Base-by-base conservation (phyloP, 2,329 filamentous ascomycete species). In the Penicillium sp. region DNA sequence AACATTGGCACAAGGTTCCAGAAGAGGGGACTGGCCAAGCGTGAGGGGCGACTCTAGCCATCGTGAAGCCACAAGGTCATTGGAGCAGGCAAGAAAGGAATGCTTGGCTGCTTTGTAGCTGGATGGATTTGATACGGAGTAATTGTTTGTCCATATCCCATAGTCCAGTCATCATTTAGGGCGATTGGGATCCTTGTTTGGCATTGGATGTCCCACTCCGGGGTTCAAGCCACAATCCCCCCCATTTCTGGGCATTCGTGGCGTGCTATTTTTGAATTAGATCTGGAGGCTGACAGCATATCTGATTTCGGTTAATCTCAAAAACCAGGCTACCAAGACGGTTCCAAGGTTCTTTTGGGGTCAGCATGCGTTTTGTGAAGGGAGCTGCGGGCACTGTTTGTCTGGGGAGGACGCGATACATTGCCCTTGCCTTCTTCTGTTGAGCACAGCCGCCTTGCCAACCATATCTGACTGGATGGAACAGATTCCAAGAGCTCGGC, bases 401-500 rank as follows among this genome's bases (percentile, higher is more conserved):
- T 27, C 5, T 8, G 8, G 24, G 8, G 8, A 27, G 4, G 24
- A 6, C 24, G 8, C 8, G 5, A 5, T 27, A 3, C 6, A 5
- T 6, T 27, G 24, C 24, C 24, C 8, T 27, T 8, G 24, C 1
- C 24, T 13, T 36, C 16, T 44, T 52, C 39, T 22, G 50, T 45
- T 45, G n/a, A 24, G 40, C 51, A 49, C 32, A 54, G 51, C 40
- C 40, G 44, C 47, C 32, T 58, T 58, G 53, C 56, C 58, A 61
- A 62, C 51, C 13, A 10, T 45, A 7, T 55, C 34, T 29, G 27
- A 42, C 22, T 43, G 14, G 47, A 46, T 43, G 29, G 47, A 46
- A 54, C 40, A 51, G 47, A 36, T 58, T 58, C 53, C 53, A 60
- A 61, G 57, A 27, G 46, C 55, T 63, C 46, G 57, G 59, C 55